These are phyloP conservation scores for Odontarrhena argentea DNA, from an alignment of 345 rosid genomes.

Conservation along the genomic window DNA sequence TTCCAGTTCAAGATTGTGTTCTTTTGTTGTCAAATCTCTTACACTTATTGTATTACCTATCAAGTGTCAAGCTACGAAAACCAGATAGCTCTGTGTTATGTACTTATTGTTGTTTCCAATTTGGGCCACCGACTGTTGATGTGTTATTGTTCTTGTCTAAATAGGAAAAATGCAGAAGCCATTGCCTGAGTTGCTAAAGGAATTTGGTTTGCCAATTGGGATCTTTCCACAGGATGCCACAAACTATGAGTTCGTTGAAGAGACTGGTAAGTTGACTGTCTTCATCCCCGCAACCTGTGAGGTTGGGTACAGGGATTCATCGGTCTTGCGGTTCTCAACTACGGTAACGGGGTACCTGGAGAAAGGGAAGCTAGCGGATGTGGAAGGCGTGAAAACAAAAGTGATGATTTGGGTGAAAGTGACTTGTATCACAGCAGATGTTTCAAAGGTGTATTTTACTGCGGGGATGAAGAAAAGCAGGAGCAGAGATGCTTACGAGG, in stretches of 20 bases:
- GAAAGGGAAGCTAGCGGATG: conserved; percentile 81
- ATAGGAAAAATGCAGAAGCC: conserved; percentile 98
- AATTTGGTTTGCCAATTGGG: conserved; percentile 76
- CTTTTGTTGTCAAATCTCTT: background rate
- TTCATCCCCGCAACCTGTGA: conserved; percentile 78
- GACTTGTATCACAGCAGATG: conserved; percentile 62
- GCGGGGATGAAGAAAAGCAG: conserved; percentile 82
- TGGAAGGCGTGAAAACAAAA: conserved; percentile 93
- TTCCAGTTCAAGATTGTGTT: background rate
- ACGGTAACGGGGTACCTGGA: conserved; percentile 69
- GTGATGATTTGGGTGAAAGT: conserved; percentile 91
- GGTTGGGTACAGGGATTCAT: conserved; percentile 88
- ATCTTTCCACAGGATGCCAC: conserved; percentile 95
- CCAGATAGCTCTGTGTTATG: background rate
- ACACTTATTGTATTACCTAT: background rate
- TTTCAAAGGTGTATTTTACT: conserved; percentile 73
- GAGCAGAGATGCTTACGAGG: conserved; percentile 79
- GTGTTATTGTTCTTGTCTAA: conserved; percentile 1
- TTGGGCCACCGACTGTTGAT: background rate
- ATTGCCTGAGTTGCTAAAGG: conserved; percentile 79
- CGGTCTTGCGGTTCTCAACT: conserved; percentile 72
- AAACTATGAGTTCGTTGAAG: conserved; percentile 91
- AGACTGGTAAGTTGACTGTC: conserved; percentile 68
- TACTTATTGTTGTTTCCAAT: background rate
- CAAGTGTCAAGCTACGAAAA: background rate